Percentiles rank a stretch among this genome's conserved stretches.
These are phyloP conservation scores for Croton setiger DNA, from an alignment of 441 rosid genomes.

Conservation along the genomic window DNA sequence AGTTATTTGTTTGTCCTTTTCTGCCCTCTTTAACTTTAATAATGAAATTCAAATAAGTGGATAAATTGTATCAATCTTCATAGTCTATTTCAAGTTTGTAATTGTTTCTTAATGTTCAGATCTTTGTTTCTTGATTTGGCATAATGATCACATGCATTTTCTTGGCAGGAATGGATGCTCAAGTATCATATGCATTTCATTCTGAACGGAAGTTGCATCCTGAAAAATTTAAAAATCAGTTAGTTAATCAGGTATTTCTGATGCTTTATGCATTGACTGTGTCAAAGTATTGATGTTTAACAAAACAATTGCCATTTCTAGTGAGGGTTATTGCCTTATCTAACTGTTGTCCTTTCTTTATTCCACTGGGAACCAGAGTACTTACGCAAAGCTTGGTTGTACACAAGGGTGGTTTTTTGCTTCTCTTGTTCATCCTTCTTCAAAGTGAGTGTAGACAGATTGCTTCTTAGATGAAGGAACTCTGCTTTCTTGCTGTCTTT, in stretches of 20 bases:
- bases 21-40: conserved; percentile 1
- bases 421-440: conserved; percentile 65
- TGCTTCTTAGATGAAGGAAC: background rate
- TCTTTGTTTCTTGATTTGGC: conserved; percentile 5
- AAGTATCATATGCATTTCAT: conserved; percentile 94
- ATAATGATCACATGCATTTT: conserved; percentile 17
- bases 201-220: conserved; percentile 89
- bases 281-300: background rate
- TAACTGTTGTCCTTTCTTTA: background rate
- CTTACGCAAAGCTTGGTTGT: conserved; percentile 83
- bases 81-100: background rate
- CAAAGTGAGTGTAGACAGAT: conserved; percentile 40
- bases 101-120: background rate
- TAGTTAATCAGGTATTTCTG: conserved; percentile 78
- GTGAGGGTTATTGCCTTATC: background rate
- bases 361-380: conserved; percentile 41
- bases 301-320: conserved; percentile 1
- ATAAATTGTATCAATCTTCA: background rate
- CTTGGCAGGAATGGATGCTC: conserved; percentile 94
- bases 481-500: background rate
- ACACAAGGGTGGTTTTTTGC: conserved; percentile 93
- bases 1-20: background rate
- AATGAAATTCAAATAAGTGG: conserved; percentile 8
- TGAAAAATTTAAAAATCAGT: conserved; percentile 88
- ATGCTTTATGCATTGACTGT: background rate